phyloP scores from a whole-genome alignment of 192 early-diverging fungal genomes.

The Mortierella alpina region DNA sequence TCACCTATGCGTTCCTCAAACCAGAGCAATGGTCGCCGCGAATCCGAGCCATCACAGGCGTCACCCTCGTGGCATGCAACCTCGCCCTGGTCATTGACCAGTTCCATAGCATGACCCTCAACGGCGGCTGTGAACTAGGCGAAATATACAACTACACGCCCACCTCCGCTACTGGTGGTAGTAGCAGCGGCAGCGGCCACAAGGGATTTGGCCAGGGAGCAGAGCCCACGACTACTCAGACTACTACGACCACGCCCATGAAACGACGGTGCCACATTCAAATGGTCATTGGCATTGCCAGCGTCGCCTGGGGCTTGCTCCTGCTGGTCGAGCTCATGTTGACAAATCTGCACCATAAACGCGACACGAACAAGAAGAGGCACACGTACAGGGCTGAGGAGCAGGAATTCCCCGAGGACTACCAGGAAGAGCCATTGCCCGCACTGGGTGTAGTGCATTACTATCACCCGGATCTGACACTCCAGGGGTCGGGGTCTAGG shows the following conservation, averaged over 20 bases:
- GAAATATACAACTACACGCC: neutral
- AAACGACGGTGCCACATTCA: conserved; percentile 16
- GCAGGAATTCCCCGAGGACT: neutral
- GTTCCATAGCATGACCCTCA: neutral
- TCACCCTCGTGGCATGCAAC: neutral
- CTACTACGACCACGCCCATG: neutral
- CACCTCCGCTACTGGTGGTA: neutral
- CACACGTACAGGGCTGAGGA: neutral
- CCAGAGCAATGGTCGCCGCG: conserved; percentile 9
- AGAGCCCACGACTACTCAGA: neutral
- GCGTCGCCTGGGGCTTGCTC: conserved; percentile 4
- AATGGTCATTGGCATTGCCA: neutral
- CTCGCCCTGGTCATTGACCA: neutral
- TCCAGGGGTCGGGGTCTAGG: neutral
- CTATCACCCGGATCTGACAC: conserved; percentile 13
- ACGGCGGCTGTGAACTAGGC: conserved; percentile 5
- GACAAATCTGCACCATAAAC: conserved; percentile 6
- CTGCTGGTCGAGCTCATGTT: conserved; percentile 5
- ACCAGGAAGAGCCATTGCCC: neutral
- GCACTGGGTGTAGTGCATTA: neutral
- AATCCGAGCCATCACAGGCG: neutral
- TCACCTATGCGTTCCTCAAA: conserved; percentile 14
- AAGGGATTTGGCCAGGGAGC: neutral
- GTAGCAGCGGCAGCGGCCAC: neutral
- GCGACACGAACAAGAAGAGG: neutral